Evolutionary conservation across 441 rosid genomes (phyloP), one percentile per base, ranked within the genome.

Genomic region (Euphorbia neoarborescens): DNA sequence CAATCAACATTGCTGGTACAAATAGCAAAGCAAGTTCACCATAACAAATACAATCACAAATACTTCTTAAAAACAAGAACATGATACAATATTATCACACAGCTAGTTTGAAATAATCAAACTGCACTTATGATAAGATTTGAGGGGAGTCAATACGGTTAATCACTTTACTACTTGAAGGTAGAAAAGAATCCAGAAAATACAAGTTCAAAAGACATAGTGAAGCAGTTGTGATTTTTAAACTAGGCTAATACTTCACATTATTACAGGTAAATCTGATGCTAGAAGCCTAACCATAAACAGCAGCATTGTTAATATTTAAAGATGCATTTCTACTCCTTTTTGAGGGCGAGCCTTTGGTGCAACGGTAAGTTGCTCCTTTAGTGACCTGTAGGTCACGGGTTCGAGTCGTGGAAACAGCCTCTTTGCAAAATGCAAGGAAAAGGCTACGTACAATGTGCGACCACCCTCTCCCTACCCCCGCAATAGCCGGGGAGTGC

Each of bases 1-100:
- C 27, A 73, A 62, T 65, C 12, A 60, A 27, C 35, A 37, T 71
- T 27, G 34, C 63, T 40, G 59, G 66, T 28, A 62, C 48, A 72
- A 76, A 37, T 67, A 48, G 54, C 60, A 70, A 73, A 65, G 40
- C 13, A 42, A 51, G 34, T 66, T 70, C 70, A 66, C 65, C 30
- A 53, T 17, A 46, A 35, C 27, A 50, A 59, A 62, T 8, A n/a
- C 15, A 46, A 71, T 15, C 9, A 2, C 32, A 24, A 22, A 1
- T 46, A 64, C 42, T 27, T 34, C 24, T 6, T 58, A 32, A 44
- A 46, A 22, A 12, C 10, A 40, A 24, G 71, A 24, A 19, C 48
- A 7, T 3, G 27, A 6, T n/a, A 46, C 38, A 34, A 54, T 28
- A 7, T 35, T 37, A 27, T 4, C 65, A 53, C 62, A 63, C 22